phyloP scores from a whole-genome alignment of 306 rosid species.

The Cercis canadensis region DNA sequence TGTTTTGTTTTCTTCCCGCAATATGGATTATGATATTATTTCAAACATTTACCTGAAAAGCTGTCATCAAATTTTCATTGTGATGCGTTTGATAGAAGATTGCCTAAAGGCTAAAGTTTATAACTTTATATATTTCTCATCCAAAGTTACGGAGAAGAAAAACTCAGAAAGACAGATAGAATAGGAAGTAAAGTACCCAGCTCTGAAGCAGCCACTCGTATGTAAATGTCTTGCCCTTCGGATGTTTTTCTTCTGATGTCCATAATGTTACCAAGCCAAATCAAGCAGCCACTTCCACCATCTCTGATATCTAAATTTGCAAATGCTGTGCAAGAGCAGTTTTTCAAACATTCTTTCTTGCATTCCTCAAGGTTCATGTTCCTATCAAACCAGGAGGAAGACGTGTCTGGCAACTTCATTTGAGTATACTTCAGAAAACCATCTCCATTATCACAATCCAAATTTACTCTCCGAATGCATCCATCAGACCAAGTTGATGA shows the following conservation, averaged over 20 bases:
- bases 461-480: background rate
- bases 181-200: background rate
- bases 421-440: background rate
- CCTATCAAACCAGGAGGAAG: background rate
- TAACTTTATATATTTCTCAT: no score
- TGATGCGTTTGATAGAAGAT: no score
- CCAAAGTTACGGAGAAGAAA: no score
- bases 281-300: slow-evolving; percentile 33
- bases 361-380: slow-evolving; percentile 10
- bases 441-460: background rate
- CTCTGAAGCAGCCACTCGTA: slow-evolving; percentile 25
- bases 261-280: slow-evolving; percentile 30
- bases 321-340: slow-evolving; percentile 34
- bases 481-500: background rate
- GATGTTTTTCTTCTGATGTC: background rate
- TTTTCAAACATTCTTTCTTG: background rate
- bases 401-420: background rate
- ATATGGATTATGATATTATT: no score
- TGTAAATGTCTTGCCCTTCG: slow-evolving; percentile 31
- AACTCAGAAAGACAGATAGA: no score
- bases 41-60: no score
- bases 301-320: background rate
- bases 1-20: no score
- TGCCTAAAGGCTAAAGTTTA: no score
- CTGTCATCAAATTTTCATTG: no score